Conservation (phyloP, 164 flowering plant genomes). For the Nymphaea colorata region DNA sequence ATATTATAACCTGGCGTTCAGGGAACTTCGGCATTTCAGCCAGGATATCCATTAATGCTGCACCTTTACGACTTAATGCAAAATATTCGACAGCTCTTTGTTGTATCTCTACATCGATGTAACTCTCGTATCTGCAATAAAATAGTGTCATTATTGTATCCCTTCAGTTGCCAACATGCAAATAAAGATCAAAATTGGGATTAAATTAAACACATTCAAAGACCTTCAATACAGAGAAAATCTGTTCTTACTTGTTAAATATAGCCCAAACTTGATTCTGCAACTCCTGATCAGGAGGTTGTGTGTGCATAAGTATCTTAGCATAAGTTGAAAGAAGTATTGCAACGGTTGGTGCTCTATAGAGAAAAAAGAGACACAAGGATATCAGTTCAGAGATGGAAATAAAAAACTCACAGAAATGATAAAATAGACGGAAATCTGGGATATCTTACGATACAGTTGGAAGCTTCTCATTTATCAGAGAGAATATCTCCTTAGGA, state of each 20-base stretch:
- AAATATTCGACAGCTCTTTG: constrained; percentile 94
- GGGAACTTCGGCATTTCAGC: constrained; percentile 99
- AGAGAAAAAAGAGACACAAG: neutral
- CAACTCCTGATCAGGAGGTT: constrained; percentile 82
- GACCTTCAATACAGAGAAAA: neutral
- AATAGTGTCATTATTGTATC: neutral
- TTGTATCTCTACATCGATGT: constrained; percentile 95
- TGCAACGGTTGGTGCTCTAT: constrained; percentile 76
- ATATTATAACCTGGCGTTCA: constrained; percentile 69
- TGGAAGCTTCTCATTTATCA: constrained; percentile 91
- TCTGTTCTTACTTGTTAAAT: constrained; percentile 63
- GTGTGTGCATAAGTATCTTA: constrained; percentile 91
- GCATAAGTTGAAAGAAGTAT: constrained; percentile 96
- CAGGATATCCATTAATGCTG: constrained; percentile 72
- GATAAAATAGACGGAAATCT: neutral
- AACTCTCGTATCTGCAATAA: constrained; percentile 72
- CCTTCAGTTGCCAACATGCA: neutral
- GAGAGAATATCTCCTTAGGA: constrained; percentile 79
- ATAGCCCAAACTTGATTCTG: constrained; percentile 82
- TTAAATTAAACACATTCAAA: too few species aligned
- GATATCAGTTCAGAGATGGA: neutral
- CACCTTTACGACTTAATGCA: constrained; percentile 82
- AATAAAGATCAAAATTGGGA: too few species aligned
- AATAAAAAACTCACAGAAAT: neutral
- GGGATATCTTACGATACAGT: constrained; percentile 73